Evolutionary conservation across 495 filamentous ascomycete genomes (phyloP), one percentile per base, ranked within the genome.

Genomic region (Tetracladium setigerum): DNA sequence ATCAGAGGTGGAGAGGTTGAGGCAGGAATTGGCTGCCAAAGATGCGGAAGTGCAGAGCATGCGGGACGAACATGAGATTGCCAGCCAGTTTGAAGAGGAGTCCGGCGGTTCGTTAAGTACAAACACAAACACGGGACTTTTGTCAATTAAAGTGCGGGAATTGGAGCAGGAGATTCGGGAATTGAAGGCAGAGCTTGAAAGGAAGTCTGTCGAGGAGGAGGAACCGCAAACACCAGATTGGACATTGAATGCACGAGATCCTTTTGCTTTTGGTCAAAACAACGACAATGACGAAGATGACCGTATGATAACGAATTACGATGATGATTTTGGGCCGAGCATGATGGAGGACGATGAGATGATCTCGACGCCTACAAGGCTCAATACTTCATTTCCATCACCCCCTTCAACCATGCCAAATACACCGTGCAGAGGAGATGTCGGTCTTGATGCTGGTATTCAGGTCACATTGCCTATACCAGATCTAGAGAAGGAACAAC

Each of bases 1-100:
- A 37, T 58, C 56, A 1, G 71, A 77, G 52, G 54, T 75, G 0
- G 63, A 69, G 42, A 62, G 68, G 5, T 68, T 83, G 15, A 71
- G 76, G 38, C 63, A 72, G 37, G 71, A 80, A 35, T 52, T 84
- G 33, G 64, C 68, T 1, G 60, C 70, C 0, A 65, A 74, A 30
- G 73, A 82, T 47, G 55, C 65, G 4, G 65, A 73, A 52, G 70
- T 77, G 4, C 64, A 56, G 31, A 56, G 30, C 17, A 36, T 58
- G 52, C 35, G 49, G 19, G 52, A 55, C 32, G 52, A 55, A 19
- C 46, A 47, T n/a, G 56, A 55, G n/a, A 38, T 59, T 51, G 38
- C 49, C 11, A 59, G 35, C 41, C 52, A 59, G 27, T 46, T 55
- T 38, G 56, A 55, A 41, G 51, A 35, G 2, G 58, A 55, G 22